These are phyloP conservation scores for Calocera viscosa DNA, from an alignment of 768 basidiomycete species.

Conservation along the genomic window DNA sequence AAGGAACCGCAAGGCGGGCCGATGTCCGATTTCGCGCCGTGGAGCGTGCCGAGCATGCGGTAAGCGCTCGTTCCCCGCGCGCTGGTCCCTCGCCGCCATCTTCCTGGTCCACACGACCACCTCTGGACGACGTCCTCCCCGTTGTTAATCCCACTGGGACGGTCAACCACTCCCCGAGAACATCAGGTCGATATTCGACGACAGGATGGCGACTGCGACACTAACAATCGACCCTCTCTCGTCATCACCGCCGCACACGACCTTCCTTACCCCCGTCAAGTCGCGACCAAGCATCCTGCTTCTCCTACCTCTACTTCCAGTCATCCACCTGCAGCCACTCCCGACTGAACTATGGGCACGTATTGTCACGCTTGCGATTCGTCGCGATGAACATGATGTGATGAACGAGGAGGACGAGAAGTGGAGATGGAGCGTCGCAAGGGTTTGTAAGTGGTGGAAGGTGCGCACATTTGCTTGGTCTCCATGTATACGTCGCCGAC, in stretches of 20 bases:
- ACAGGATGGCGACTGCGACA: background rate
- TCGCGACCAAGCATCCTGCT: background rate
- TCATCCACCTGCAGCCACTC: background rate
- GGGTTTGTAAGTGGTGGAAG: constrained; percentile 7
- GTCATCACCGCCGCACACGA: background rate
- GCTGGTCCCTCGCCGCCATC: background rate
- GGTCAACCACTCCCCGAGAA: background rate
- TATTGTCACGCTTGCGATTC: background rate
- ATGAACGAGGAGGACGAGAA: background rate
- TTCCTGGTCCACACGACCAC: background rate
- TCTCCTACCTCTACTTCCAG: background rate
- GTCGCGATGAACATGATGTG: background rate
- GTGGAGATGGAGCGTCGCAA: background rate
- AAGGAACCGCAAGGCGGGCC: background rate
- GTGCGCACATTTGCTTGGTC: background rate
- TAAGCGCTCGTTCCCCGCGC: background rate
- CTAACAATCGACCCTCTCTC: background rate
- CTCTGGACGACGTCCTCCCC: background rate
- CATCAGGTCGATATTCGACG: background rate
- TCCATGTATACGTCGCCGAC: background rate
- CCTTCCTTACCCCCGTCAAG: background rate
- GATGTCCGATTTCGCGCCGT: background rate
- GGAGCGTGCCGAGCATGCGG: too few species aligned
- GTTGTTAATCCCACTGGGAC: too few species aligned
- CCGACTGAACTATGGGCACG: background rate